Evolutionary conservation across 1,139 yeast genomes (phyloP), one percentile per base, ranked within the genome.

Genomic region (Scheffersomyces titani): DNA sequence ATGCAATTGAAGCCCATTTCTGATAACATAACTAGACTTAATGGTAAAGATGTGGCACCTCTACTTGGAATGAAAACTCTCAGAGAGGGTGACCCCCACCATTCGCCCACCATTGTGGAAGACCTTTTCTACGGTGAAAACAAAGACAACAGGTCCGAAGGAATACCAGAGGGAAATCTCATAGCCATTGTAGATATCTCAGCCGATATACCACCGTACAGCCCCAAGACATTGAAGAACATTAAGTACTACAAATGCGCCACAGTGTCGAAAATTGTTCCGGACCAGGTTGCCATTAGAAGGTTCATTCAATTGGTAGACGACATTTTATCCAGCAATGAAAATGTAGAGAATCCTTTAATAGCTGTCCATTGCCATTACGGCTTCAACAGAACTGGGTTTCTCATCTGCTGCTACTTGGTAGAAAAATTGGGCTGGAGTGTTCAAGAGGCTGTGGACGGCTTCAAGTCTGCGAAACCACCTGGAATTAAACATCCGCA

Each of bases 401-500:
- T 85, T 65, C 78, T 89, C 58, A 84, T 89, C 24, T 87, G 91
- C 65, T 85, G 90, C 64, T 89, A 87, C 67, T 74, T 89, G 65
- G 80, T 89, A 49, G 92, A 88, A 63, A 73, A 74, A 55, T 71
- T 84, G 30, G 86, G 85, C 0, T 84, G 89, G 84, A 65, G 81
- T 2, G 90, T 89, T 3, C 75, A 75, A 51, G 89, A 87, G 52
- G 91, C 94, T 0, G 78, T 89, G 5, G 82, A 77, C 16, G 88
- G 87, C 0, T 89, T 87, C 67, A 78, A 76, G 53, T 61, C 56
- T 0, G 87, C 91, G 4, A 82, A 89, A 62, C 73, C 80, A 2
- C 93, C 94, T 0, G 96, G 96, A 0, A 88, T 89, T 54, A 87
- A 87, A 66, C 96, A 89, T 67, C 89, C 86, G 11, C 96, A 89